A percentile compares a stretch with the other conserved stretches of the same genome.
phyloP scores from a whole-genome alignment of 352 stramenopile species.

The Phytophthora sp. region DNA sequence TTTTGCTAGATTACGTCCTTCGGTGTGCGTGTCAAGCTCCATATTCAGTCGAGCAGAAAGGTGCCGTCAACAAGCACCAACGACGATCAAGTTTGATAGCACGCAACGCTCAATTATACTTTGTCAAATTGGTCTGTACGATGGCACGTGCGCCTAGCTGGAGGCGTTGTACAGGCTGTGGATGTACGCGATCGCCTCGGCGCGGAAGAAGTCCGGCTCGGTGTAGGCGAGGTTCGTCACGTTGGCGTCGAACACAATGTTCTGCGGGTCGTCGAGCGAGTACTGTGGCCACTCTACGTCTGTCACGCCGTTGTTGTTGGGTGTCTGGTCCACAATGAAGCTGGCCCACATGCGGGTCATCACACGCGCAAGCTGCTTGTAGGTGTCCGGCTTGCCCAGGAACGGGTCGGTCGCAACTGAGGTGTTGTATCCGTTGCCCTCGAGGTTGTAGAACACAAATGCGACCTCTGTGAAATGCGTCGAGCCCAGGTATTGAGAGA shows the following conservation, averaged over 20 bases:
- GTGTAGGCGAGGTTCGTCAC: slow-evolving; percentile 36
- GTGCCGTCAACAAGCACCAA: not conserved
- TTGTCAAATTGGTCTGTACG: not conserved
- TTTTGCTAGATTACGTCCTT: slow-evolving; percentile 1
- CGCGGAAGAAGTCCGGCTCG: slow-evolving; percentile 32
- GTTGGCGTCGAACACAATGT: slow-evolving; percentile 38
- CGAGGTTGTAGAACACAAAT: slow-evolving; percentile 45
- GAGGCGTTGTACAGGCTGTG: slow-evolving; percentile 30
- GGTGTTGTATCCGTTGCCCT: slow-evolving; percentile 29
- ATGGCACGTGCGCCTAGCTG: slow-evolving; percentile 8
- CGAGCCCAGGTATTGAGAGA: slow-evolving; percentile 18
- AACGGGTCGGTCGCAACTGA: slow-evolving; percentile 31
- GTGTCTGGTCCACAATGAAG: slow-evolving; percentile 34
- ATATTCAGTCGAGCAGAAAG: not conserved
- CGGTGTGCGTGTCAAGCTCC: too few relatives aligned
- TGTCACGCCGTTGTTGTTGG: slow-evolving; percentile 23
- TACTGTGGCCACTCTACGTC: slow-evolving; percentile 33
- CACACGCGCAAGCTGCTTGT: slow-evolving; percentile 19
- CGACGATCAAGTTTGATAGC: not conserved
- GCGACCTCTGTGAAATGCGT: too few relatives aligned
- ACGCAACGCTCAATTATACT: slow-evolving; percentile 5
- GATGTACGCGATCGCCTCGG: slow-evolving; percentile 31
- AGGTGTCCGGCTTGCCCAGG: slow-evolving; percentile 17
- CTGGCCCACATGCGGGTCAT: slow-evolving; percentile 42
- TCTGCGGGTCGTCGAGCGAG: slow-evolving; percentile 26